Base-by-base conservation (phyloP, 2,329 filamentous ascomycete species). In the Colletotrichum sp. region DNA sequence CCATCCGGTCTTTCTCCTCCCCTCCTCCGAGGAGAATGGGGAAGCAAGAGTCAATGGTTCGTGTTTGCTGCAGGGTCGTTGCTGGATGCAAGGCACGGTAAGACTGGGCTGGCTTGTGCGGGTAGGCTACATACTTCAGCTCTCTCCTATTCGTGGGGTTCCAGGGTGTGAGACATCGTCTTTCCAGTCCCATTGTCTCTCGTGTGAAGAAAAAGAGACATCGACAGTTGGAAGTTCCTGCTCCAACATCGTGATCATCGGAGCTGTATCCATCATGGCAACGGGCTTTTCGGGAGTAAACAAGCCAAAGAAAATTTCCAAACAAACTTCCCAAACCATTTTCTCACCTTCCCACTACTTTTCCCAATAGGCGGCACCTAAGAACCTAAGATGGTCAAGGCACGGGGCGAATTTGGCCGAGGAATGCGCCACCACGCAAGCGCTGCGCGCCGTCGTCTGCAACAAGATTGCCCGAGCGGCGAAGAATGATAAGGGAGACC, bases 401-500 rank as follows among this genome's bases (percentile, higher is more conserved):
- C 74, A 74, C 70, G 58, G 57, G 70, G 74, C 64, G 74, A 52
- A 74, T 76, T 65, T 74, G 70, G 74, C 48, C 28, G 74, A 43
- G 70, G 70, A 76, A 76, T 76, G 74, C 74, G 74, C 74, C 70
- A 76, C 74, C 65, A 61, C 66, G 52, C 70, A 73, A 76, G 74
- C 71, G 74, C 36, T 65, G 55, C 57, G 36, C 74, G 74, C 74
- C 74, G 74, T 65, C 65, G 74, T 76, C 74, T 76, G 74, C 74
- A 74, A 68, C 70, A 74, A 76, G 74, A 76, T 76, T 76, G 74
- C 74, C 74, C 65, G 74, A 76, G 74, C 74, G 74, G 43, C 70
- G 34, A 74, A 71, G 74, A 76, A 76, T 76, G 74, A 74, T 74
- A 74, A 76, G 74, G 74, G 74, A 76, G 74, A 15, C 26, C 48